These are phyloP conservation scores for Suhomyces emberorum DNA, from an alignment of 805 yeast genomes.

Conservation along the genomic window DNA sequence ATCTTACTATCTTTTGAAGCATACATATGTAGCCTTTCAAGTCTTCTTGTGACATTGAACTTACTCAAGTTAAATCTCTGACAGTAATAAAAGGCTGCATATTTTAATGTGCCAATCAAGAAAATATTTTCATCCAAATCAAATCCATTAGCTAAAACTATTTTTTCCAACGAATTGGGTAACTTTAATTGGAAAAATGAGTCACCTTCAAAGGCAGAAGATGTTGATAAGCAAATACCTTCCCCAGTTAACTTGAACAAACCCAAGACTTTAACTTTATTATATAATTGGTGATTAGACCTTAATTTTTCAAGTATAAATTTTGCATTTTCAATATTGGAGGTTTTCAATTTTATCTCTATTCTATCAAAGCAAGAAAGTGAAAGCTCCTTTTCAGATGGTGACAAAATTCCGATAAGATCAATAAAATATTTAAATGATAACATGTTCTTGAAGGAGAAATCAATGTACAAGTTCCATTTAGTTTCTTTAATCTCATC, in stretches of 20 bases:
- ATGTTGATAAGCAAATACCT: not conserved
- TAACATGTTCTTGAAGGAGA: constrained; percentile 3
- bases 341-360: constrained; percentile 6
- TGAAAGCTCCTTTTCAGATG: not conserved
- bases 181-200: not conserved
- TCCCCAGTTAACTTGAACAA: constrained; percentile 3
- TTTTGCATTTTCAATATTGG: constrained; percentile 2
- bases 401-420: constrained; percentile 1
- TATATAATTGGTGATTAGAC: constrained; percentile 3
- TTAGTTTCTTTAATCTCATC: not conserved
- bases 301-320: constrained; percentile 4
- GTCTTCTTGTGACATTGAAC: constrained; percentile 9
- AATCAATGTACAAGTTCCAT: constrained; percentile 6
- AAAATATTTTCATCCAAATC: constrained; percentile 8
- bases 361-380: constrained; percentile 1
- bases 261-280: constrained; percentile 6
- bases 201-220: not conserved
- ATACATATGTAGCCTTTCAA: constrained; percentile 8
- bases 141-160: constrained; percentile 9
- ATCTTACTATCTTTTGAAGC: constrained; percentile 1
- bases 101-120: constrained; percentile 6
- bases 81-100: constrained; percentile 6
- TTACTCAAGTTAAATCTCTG: constrained; percentile 9
- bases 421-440: constrained; percentile 4
- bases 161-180: constrained; percentile 5